Conservation (phyloP, 805 yeast species). For the Wickerhamomyces pijperi region DNA sequence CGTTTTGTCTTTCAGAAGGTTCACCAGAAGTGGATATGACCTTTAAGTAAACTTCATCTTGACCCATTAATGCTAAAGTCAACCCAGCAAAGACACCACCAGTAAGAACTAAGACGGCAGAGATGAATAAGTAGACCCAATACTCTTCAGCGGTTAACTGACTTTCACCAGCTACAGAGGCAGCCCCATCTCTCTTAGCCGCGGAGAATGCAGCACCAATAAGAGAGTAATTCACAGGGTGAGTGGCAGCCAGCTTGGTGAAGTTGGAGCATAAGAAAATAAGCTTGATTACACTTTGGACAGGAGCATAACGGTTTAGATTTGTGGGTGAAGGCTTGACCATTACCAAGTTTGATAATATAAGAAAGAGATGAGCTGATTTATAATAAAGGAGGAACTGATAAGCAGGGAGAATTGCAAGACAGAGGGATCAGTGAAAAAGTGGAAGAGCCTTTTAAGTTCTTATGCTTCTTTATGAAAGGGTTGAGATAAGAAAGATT, state of each 20-base stretch:
- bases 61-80: conserved; percentile 96
- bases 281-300: background rate
- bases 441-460: too few species aligned
- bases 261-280: background rate
- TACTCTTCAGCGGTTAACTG: conserved; percentile 12
- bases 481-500: too few species aligned
- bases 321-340: background rate
- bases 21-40: conserved; percentile 89
- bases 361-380: too few species aligned
- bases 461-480: too few species aligned
- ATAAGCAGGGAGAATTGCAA: too few species aligned
- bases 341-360: background rate
- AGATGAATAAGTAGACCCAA: conserved; percentile 26
- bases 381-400: too few species aligned
- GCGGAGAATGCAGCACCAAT: background rate
- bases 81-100: conserved; percentile 93
- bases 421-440: too few species aligned
- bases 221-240: background rate
- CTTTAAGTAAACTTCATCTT: conserved; percentile 88
- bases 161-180: conserved; percentile 1
- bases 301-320: background rate
- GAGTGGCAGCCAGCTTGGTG: background rate
- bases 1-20: conserved; percentile 50
- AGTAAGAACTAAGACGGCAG: conserved; percentile 51
- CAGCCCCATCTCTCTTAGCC: conserved; percentile 1